Base-by-base conservation (phyloP, 345 rosid species). In the Erodium maritimum region DNA sequence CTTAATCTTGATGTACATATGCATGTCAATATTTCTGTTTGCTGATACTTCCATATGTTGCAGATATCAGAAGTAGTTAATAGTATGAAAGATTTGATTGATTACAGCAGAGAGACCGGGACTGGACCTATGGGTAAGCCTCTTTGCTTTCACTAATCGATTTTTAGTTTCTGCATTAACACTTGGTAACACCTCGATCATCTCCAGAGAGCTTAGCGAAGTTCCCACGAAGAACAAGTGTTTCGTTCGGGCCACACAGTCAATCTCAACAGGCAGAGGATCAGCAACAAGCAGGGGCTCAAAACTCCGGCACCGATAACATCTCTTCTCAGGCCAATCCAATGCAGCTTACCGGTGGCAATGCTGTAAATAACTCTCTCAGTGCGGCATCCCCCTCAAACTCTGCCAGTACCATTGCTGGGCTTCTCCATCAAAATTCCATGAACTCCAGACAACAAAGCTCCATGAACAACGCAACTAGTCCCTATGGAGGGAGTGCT, bases 71-170 rank as follows among this genome's bases (percentile, higher is more conserved):
- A 94, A 80, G 99, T 94, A 62, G 97, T 94, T 57, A 94, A 94
- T 66, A 87, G 97, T 59, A 94, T 94, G 99, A 94, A 94, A 60
- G 99, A 94, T 74, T 82, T 94, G 82, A 90, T 94, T 78, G 99
- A 94, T 75, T 94, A 83, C 75, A 90, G 99, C 74, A 76, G 87
- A 72, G 90, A 90, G 77, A 87, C 87, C 50, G 77, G 78, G 72
- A 83, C 83, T 33, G 97, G 99, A 63, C 99, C 99, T 14, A 90
- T 94, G 75, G 99, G 99, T 94, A 87, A 78, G 89, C 72, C 62
- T 60, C 17, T 17, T 52, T 58, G 46, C 37, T 5, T 19, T 23
- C 52, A 21, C 20, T 48, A n/a, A n/a, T n/a, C n/a, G n/a, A n/a
- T n/a, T n/a, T n/a, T n/a, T n/a, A n/a, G n/a, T n/a, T n/a, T n/a